A percentile compares a stretch with the other conserved stretches of the same genome.
These are phyloP conservation scores for Eucalyptus melliodora DNA, from an alignment of 345 rosid species.

Conservation along the genomic window DNA sequence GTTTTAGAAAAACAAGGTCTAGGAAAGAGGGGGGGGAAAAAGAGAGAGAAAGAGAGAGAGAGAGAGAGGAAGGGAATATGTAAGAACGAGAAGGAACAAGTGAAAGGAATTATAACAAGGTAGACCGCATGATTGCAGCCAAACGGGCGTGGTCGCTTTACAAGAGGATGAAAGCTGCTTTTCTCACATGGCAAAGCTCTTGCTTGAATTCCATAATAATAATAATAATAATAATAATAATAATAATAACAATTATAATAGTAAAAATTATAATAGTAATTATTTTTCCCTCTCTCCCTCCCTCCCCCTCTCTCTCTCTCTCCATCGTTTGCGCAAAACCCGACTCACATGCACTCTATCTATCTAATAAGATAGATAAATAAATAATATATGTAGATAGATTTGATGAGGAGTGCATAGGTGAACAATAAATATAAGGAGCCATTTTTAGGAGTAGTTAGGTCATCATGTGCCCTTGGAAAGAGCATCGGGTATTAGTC, in stretches of 20 bases:
- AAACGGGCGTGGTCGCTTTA: constrained; percentile 92
- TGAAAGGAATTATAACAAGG: constrained; percentile 26
- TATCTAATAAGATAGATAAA: background rate
- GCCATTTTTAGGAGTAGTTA: background rate
- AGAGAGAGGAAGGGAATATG: background rate
- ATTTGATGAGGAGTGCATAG: background rate
- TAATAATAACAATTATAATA: background rate
- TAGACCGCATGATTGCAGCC: constrained; percentile 77
- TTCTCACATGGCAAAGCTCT: constrained; percentile 50
- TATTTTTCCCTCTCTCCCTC: background rate
- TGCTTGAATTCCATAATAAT: background rate
- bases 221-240: background rate
- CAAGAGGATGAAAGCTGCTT: constrained; percentile 50
- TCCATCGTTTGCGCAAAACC: background rate
- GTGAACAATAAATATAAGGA: background rate
- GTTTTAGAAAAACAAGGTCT: background rate
- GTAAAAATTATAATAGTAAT: background rate
- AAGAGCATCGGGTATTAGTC: background rate
- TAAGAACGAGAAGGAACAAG: background rate
- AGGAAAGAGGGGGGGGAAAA: background rate
- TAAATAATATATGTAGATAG: background rate
- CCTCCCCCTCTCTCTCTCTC: background rate
- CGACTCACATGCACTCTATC: background rate
- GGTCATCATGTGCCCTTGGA: background rate
- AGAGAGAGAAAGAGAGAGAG: background rate